phyloP scores from a whole-genome alignment of 257 asterid genomes.

The Nicotiana otophora region DNA sequence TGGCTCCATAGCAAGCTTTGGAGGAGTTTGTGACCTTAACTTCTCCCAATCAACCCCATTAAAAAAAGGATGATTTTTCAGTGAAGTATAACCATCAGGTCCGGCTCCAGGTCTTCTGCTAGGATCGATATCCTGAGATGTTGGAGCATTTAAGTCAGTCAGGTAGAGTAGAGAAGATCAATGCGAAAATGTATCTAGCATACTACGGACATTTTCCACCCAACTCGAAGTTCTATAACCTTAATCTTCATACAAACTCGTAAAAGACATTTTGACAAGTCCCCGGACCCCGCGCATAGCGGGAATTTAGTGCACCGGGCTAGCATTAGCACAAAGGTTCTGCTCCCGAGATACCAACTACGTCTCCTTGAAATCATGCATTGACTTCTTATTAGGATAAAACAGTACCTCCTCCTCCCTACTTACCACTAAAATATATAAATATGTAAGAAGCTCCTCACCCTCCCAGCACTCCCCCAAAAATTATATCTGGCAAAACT shows the following conservation, averaged over 20 bases:
- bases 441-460: neutral
- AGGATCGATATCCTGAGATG: slow-evolving; percentile 77
- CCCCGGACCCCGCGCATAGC: too few species aligned
- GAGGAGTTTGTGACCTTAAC: slow-evolving; percentile 68
- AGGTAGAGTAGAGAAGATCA: neutral
- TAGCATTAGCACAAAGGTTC: neutral
- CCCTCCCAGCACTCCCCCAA: neutral
- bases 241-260: neutral
- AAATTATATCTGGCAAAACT: neutral
- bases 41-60: slow-evolving; percentile 69
- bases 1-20: slow-evolving; percentile 62
- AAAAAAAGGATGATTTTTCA: slow-evolving; percentile 80
- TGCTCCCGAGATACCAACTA: neutral
- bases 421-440: neutral
- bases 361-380: neutral
- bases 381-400: neutral
- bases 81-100: slow-evolving; percentile 65
- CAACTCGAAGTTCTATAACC: neutral
- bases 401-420: neutral
- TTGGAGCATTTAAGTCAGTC: slow-evolving; percentile 8
- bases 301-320: neutral
- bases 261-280: neutral
- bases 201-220: neutral
- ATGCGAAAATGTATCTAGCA: neutral
- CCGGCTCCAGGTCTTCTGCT: slow-evolving; percentile 93